phyloP scores from a whole-genome alignment of 2,329 filamentous ascomycete genomes.

The Thelonectria blattea region DNA sequence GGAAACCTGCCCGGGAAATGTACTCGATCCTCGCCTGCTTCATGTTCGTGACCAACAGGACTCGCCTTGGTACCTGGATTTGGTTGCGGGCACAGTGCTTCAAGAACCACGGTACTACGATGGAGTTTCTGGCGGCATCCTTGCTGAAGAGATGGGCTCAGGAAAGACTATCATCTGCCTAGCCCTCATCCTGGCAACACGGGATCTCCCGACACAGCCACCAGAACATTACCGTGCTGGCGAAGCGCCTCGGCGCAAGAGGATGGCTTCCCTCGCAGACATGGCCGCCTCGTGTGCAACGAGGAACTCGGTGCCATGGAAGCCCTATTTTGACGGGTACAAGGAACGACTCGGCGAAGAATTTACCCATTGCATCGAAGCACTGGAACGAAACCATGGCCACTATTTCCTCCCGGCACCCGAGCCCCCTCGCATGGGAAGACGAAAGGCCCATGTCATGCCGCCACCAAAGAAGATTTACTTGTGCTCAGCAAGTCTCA shows the following conservation, averaged over 20 bases:
- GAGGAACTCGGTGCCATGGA: constrained; percentile 74
- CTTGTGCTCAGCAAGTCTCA: constrained; percentile 72
- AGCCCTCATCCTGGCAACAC: constrained; percentile 76
- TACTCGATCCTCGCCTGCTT: constrained; percentile 77
- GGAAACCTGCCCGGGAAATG: constrained; percentile 68
- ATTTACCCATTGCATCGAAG: constrained; percentile 59
- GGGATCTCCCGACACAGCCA: constrained; percentile 68
- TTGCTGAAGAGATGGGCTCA: constrained; percentile 80
- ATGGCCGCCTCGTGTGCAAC: constrained; percentile 78
- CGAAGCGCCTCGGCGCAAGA: constrained; percentile 47
- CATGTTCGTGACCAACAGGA: constrained; percentile 65
- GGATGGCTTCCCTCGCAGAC: constrained; percentile 69
- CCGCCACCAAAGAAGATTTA: constrained; percentile 57
- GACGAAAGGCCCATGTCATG: constrained; percentile 21
- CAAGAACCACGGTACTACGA: constrained; percentile 76
- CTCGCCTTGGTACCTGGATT: constrained; percentile 71
- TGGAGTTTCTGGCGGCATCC: constrained; percentile 74
- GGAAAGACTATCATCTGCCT: constrained; percentile 92
- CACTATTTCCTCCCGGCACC: constrained; percentile 62
- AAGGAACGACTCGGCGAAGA: constrained; percentile 53
- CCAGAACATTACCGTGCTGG: constrained; percentile 64
- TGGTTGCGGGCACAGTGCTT: constrained; percentile 65
- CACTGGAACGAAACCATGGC: constrained; percentile 63
- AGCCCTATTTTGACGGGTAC: constrained; percentile 62
- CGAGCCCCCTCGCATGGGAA: constrained; percentile 39